A percentile compares a stretch with the other conserved stretches of the same genome.
Conservation (phyloP, 1,284 basidiomycete species). For the Rhodotorula sp. region DNA sequence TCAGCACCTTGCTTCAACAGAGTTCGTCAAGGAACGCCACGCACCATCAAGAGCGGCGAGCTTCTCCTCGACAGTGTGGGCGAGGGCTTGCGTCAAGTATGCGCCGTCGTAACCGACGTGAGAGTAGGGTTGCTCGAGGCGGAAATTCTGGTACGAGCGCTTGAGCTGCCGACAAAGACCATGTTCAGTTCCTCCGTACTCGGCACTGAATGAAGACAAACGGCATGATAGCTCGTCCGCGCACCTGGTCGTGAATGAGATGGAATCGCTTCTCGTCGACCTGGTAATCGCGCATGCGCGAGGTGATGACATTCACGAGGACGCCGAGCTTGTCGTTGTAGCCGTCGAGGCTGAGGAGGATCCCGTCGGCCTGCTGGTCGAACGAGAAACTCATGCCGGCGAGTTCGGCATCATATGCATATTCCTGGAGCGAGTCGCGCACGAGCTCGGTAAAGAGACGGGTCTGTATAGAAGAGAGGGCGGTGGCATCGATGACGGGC, state of each 20-base stretch:
- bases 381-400: slow-evolving; percentile 83
- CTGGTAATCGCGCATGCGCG: slow-evolving; percentile 67
- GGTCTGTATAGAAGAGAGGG: slow-evolving; percentile 51
- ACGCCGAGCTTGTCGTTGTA: slow-evolving; percentile 93
- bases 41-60: slow-evolving; percentile 73
- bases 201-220: too few relatives aligned
- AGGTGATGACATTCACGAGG: slow-evolving; percentile 72
- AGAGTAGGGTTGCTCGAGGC: slow-evolving; percentile 77
- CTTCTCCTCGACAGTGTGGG: slow-evolving; percentile 80
- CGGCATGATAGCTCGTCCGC: slow-evolving; percentile 18
- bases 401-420: slow-evolving; percentile 87
- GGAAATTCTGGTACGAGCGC: slow-evolving; percentile 81
- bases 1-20: not conserved
- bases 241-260: slow-evolving; percentile 81
- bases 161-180: slow-evolving; percentile 56
- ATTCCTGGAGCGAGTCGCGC: slow-evolving; percentile 84
- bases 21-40: slow-evolving; percentile 44
- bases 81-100: slow-evolving; percentile 67
- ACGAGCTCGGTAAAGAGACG: slow-evolving; percentile 83
- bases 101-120: slow-evolving; percentile 76
- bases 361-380: slow-evolving; percentile 64
- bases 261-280: slow-evolving; percentile 72
- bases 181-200: not conserved
- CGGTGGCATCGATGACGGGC: slow-evolving; percentile 49
- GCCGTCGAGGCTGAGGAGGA: slow-evolving; percentile 72